Evolutionary conservation across 2,329 filamentous ascomycete species (phyloP).

Genomic region (Trichophyton equinum): DNA sequence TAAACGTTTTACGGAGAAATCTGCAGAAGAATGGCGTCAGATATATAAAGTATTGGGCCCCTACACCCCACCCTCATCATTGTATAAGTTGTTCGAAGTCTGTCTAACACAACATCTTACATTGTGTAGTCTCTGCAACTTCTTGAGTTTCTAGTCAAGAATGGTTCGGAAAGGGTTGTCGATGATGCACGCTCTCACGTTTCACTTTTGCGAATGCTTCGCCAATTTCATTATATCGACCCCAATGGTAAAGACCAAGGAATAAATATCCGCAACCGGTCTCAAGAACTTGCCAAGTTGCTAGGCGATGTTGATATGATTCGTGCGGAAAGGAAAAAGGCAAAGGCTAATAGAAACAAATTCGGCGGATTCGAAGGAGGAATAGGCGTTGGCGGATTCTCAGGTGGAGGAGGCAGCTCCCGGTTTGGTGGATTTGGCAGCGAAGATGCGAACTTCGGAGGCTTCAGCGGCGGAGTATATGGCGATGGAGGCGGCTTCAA

Average conservation of each 20-base stretch:
- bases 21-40: slow-evolving; percentile 95
- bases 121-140: slow-evolving; percentile 58
- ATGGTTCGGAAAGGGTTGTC: slow-evolving; percentile 92
- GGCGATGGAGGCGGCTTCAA: slow-evolving; percentile 94
- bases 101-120: neutral
- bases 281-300: slow-evolving; percentile 91
- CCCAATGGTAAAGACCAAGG: slow-evolving; percentile 96
- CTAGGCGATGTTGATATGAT: slow-evolving; percentile 55
- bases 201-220: slow-evolving; percentile 92
- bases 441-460: slow-evolving; percentile 53
- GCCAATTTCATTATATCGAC: slow-evolving; percentile 95
- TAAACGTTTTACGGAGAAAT: slow-evolving; percentile 95
- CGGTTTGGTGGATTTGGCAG: slow-evolving; percentile 88
- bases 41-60: slow-evolving; percentile 73
- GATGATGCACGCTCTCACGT: slow-evolving; percentile 94
- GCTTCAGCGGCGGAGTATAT: slow-evolving; percentile 65
- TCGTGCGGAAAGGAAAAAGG: slow-evolving; percentile 66
- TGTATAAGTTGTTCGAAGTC: neutral
- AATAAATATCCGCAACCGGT: slow-evolving; percentile 90
- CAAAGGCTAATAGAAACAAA: slow-evolving; percentile 78
- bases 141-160: slow-evolving; percentile 69
- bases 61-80: neutral
- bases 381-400: slow-evolving; percentile 35
- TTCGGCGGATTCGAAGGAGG: slow-evolving; percentile 91
- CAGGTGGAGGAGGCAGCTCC: slow-evolving; percentile 44